Base-by-base conservation (phyloP, 345 rosid genomes). In the Acer yangbiense region DNA sequence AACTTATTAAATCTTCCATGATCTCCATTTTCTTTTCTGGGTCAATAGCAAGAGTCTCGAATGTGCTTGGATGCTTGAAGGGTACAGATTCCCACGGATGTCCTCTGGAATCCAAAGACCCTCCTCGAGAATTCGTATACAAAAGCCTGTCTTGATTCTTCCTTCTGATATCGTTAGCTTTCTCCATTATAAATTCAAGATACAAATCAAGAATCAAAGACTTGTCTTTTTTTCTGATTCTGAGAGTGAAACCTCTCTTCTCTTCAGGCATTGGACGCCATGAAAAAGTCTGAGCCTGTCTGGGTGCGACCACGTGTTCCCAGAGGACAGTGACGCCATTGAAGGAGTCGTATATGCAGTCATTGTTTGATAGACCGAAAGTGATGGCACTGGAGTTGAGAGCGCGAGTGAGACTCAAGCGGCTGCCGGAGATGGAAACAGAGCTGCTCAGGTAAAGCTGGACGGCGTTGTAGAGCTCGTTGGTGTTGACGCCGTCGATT, bases 381-480 rank as follows among this genome's bases (percentile, higher is more conserved):
- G 99, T 93, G 84, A 90, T 86, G 84, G 94, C 93, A 77, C 90
- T 89, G 3, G 98, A 92, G 85, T 96, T 96, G 73, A 91, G 82
- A 57, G 97, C 90, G 20, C 99, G 93, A 4, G 99, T 91, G 76
- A 96, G 97, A 81, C 92, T 91, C 60, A 92, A 60, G 43, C 95
- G 98, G 94, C 87, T 90, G 3, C 93, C 94, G 71, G 91, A 81
- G 84, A 88, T 76, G 54, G 96, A 92, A 29, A 88, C 88, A 23
- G 89, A 89, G 52, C 94, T 88, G 89, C 97, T 90, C 0, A 96
- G 79, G 86, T 96, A 96, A 46, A 96, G 95, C 86, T 96, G 99
- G 77, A 92, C 97, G n/a, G 99, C 99, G 95, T 88, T 87, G 87
- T 96, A 96, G 78, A 96, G 99, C 69, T 96, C 97, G 91, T 96